Conservation (phyloP, 2,329 filamentous ascomycete species). For the Alternaria sp. region DNA sequence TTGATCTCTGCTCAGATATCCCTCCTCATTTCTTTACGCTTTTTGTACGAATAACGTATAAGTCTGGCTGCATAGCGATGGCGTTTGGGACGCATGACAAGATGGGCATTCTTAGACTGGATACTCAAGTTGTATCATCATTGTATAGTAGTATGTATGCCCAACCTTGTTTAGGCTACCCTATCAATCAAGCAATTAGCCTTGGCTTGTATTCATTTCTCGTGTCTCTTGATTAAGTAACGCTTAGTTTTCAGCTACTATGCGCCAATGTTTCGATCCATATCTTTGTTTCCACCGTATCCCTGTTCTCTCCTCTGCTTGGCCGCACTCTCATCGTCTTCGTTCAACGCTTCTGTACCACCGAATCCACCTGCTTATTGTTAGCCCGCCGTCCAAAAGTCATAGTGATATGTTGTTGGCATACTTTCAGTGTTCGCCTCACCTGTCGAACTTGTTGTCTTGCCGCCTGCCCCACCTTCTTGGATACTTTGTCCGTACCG, state of each 20-base stretch:
- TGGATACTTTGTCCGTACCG: slow-evolving; percentile 66
- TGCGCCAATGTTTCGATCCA: slow-evolving; percentile 60
- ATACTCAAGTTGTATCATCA: background rate
- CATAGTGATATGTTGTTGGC: slow-evolving; percentile 10
- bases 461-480: slow-evolving; percentile 64
- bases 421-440: slow-evolving; percentile 52
- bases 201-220: background rate
- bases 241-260: slow-evolving; percentile 3
- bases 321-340: slow-evolving; percentile 48
- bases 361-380: slow-evolving; percentile 44
- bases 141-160: slow-evolving; percentile 6
- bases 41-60: slow-evolving; percentile 8
- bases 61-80: slow-evolving; percentile 33
- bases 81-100: slow-evolving; percentile 20
- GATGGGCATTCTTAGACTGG: slow-evolving; percentile 6
- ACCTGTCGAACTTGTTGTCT: slow-evolving; percentile 55
- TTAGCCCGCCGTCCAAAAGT: background rate
- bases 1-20: slow-evolving; percentile 37
- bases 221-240: slow-evolving; percentile 29
- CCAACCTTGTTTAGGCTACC: background rate
- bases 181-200: background rate
- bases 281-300: slow-evolving; percentile 61
- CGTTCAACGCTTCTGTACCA: slow-evolving; percentile 52
- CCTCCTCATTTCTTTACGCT: slow-evolving; percentile 18
- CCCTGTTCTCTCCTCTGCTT: slow-evolving; percentile 61